These are phyloP conservation scores for Aurantiochytrium sp. DNA, from an alignment of 108 stramenopile genomes.

Conservation along the genomic window DNA sequence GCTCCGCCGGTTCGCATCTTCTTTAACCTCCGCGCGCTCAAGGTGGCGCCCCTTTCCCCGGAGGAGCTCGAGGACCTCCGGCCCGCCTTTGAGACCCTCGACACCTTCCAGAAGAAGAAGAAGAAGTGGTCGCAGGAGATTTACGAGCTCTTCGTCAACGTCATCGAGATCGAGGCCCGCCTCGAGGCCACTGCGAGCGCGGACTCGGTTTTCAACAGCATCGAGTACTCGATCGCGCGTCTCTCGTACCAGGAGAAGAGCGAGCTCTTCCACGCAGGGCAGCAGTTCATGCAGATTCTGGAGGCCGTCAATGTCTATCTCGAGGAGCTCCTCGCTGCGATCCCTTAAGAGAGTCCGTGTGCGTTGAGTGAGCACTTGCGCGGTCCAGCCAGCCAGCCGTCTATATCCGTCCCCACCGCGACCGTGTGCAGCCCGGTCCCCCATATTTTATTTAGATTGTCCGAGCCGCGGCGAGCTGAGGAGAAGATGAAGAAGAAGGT, in stretches of 20 bases:
- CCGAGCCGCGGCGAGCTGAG: too few species aligned
- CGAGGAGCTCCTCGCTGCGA: neutral
- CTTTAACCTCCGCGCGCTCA: neutral
- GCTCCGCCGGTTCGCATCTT: neutral
- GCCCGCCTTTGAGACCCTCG: neutral
- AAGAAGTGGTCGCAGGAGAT: neutral
- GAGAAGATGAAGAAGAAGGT: too few species aligned
- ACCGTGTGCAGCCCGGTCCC: too few species aligned
- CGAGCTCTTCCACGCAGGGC: neutral
- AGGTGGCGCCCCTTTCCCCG: neutral
- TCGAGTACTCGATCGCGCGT: neutral
- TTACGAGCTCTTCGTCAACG: neutral
- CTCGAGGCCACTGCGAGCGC: neutral
- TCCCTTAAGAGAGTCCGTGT: neutral
- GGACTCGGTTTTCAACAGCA: constrained; percentile 3
- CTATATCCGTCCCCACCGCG: too few species aligned
- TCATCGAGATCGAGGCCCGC: neutral
- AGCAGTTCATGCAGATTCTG: neutral
- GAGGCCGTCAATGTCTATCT: neutral
- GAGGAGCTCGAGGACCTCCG: neutral
- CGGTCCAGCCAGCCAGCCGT: too few species aligned
- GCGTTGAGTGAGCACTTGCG: neutral
- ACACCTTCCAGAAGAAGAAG: neutral
- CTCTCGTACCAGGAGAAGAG: neutral
- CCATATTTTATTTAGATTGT: too few species aligned